Percentiles rank a stretch among this genome's conserved stretches.
phyloP scores from a whole-genome alignment of 257 asterid genomes.

The Penstemon barbatus region DNA sequence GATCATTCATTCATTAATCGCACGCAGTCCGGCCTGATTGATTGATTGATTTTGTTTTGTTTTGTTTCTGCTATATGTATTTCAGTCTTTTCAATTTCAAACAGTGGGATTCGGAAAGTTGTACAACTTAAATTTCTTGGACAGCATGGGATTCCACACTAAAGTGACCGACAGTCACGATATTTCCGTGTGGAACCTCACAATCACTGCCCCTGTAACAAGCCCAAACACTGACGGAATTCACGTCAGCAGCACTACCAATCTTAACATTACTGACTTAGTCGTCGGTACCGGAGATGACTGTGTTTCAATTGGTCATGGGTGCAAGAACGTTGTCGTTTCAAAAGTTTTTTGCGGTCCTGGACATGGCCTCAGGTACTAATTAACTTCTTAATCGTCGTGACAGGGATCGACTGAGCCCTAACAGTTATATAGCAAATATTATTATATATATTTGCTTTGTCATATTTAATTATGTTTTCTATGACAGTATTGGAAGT shows the following conservation, averaged over 20 bases:
- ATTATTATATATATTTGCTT: background rate
- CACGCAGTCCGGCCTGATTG: background rate
- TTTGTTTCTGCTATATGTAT: background rate
- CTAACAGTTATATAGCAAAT: no score
- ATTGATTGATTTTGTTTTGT: no score
- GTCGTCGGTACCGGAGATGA: slow-evolving; percentile 59
- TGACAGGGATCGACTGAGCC: no score
- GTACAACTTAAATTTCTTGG: slow-evolving; percentile 36
- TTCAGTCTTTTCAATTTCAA: slow-evolving; percentile 47
- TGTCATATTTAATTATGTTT: background rate
- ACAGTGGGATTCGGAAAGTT: slow-evolving; percentile 26
- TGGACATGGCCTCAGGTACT: slow-evolving; percentile 64
- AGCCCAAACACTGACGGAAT: slow-evolving; percentile 90
- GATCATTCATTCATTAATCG: background rate
- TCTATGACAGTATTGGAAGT: slow-evolving; percentile 60
- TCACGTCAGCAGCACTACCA: slow-evolving; percentile 45
- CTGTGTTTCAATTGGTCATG: slow-evolving; percentile 57
- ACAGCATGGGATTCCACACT: slow-evolving; percentile 70
- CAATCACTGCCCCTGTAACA: slow-evolving; percentile 55
- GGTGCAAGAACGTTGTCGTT: slow-evolving; percentile 35
- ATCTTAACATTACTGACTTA: slow-evolving; percentile 38
- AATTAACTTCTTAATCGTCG: background rate
- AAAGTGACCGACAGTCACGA: slow-evolving; percentile 45
- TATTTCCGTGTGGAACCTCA: slow-evolving; percentile 31
- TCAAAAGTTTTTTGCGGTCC: slow-evolving; percentile 49